Evolutionary conservation across 495 filamentous ascomycete species (phyloP), one percentile per base, ranked within the genome.

Genomic region (Neurospora sp.): DNA sequence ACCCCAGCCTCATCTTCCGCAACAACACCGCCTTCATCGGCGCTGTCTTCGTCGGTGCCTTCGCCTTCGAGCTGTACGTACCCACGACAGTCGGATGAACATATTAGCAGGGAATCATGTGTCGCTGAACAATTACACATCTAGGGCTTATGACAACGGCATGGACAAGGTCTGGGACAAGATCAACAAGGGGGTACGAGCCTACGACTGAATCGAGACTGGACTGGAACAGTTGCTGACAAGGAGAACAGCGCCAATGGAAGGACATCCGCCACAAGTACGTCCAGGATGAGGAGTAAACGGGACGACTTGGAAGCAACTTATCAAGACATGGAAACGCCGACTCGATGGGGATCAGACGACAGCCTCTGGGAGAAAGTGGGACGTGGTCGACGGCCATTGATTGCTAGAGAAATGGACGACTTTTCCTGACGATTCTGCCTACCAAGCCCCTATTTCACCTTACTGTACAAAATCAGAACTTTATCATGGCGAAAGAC

Each of bases 261-360:
- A 98, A 98, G 88, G 96, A 98, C 82, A 98, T 99, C 85, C 94
- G 96, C 81, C 83, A 89, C 80, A 90, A 88, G 79, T 99, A 98
- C 81, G 82, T 94, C 75, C 80, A 91, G 78, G 86, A 87, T 39
- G 79, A 77, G 61, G 79, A 81, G 40, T 80, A 82, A 65, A 17
- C 7, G 27, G n/a, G 70, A 71, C 31, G 35, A 40, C 44, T 37
- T 35, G 53, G 22, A 27, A 65, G 53, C 12, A 65, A 65, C 53
- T 6, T 31, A 8, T 35, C 31, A 17, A 65, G 53, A 35, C 12
- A 37, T 37, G 27, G 53, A 65, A 37, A 65, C 27, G 27, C 14
- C 53, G 53, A 65, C 10, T 65, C 53, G 27, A 35, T 65, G 14
- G 14, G 27, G 14, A 65, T 65, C 31, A 35, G 14, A 65, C 27